Percentiles rank a stretch among this genome's conserved stretches.
These are phyloP conservation scores for Suillus sp. DNA, from an alignment of 768 basidiomycete species.

Conservation along the genomic window DNA sequence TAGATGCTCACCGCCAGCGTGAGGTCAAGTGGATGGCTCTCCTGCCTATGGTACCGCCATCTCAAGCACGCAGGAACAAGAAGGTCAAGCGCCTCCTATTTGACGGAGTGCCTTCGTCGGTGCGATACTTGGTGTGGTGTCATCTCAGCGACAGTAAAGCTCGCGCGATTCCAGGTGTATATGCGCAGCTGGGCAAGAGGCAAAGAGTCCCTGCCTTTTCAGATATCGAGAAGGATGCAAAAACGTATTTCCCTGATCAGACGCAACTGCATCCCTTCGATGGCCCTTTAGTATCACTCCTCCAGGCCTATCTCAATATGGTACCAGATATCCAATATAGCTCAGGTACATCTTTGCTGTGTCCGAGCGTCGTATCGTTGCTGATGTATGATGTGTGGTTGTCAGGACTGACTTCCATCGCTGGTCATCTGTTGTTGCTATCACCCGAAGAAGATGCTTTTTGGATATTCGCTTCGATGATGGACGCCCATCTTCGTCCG, in stretches of 20 bases:
- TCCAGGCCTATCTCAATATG: constrained; percentile 82
- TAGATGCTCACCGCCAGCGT: constrained; percentile 69
- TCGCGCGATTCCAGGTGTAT: constrained; percentile 67
- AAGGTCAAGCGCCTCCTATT: constrained; percentile 73
- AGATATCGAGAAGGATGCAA: constrained; percentile 63
- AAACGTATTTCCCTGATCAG: constrained; percentile 55
- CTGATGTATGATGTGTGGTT: constrained; percentile 1
- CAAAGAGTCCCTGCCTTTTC: constrained; percentile 49
- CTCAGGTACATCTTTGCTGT: constrained; percentile 45
- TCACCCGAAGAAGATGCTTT: constrained; percentile 89
- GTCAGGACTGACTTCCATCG: constrained; percentile 67
- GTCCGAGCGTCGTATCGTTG: constrained; percentile 6
- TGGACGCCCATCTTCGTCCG: constrained; percentile 80
- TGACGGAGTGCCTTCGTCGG: constrained; percentile 82
- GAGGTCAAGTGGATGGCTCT: constrained; percentile 77
- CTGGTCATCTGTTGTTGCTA: constrained; percentile 70
- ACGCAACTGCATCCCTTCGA: constrained; percentile 58
- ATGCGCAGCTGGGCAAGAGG: constrained; percentile 60
- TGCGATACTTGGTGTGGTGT: constrained; percentile 84
- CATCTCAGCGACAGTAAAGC: constrained; percentile 78
- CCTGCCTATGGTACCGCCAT: constrained; percentile 55
- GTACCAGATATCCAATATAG: constrained; percentile 79
- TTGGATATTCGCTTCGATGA: constrained; percentile 86
- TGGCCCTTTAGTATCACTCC: constrained; percentile 55
- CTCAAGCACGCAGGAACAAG: constrained; percentile 75